A percentile compares a stretch with the other conserved stretches of the same genome.
These are phyloP conservation scores for Penicillium ucsense DNA, from an alignment of 495 filamentous ascomycete species.

Conservation along the genomic window DNA sequence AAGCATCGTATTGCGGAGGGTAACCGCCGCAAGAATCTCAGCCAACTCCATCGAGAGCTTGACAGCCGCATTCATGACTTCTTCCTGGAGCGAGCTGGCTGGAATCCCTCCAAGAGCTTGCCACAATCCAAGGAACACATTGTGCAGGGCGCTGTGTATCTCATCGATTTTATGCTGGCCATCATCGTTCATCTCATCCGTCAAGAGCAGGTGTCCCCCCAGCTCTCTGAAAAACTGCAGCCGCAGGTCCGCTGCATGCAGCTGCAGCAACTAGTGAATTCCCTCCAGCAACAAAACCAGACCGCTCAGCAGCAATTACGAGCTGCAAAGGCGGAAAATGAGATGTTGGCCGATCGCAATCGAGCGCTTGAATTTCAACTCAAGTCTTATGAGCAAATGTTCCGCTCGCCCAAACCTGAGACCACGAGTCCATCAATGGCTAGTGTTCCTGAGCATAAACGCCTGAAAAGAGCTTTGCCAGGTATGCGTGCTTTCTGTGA, in stretches of 20 bases:
- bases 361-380: slow-evolving; percentile 33
- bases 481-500: slow-evolving; percentile 34
- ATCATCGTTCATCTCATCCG: slow-evolving; percentile 34
- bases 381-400: slow-evolving; percentile 35
- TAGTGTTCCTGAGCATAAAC: slow-evolving; percentile 22
- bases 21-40: slow-evolving; percentile 36
- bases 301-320: slow-evolving; percentile 28
- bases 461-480: slow-evolving; percentile 28
- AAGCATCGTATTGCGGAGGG: slow-evolving; percentile 41
- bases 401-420: slow-evolving; percentile 32
- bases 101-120: slow-evolving; percentile 37
- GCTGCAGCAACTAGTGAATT: slow-evolving; percentile 27
- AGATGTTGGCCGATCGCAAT: slow-evolving; percentile 28
- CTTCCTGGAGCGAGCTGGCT: slow-evolving; percentile 37
- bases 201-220: slow-evolving; percentile 31
- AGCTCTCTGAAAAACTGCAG: slow-evolving; percentile 35
- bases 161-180: slow-evolving; percentile 35
- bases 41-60: slow-evolving; percentile 34
- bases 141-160: slow-evolving; percentile 33
- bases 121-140: slow-evolving; percentile 41
- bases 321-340: slow-evolving; percentile 31
- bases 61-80: slow-evolving; percentile 33
- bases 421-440: slow-evolving; percentile 20
- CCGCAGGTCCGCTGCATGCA: slow-evolving; percentile 36
- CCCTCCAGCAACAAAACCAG: slow-evolving; percentile 35